Evolutionary conservation across 495 filamentous ascomycete genomes (phyloP), one percentile per base, ranked within the genome.

Genomic region (Penicillium psychrofluorescens): DNA sequence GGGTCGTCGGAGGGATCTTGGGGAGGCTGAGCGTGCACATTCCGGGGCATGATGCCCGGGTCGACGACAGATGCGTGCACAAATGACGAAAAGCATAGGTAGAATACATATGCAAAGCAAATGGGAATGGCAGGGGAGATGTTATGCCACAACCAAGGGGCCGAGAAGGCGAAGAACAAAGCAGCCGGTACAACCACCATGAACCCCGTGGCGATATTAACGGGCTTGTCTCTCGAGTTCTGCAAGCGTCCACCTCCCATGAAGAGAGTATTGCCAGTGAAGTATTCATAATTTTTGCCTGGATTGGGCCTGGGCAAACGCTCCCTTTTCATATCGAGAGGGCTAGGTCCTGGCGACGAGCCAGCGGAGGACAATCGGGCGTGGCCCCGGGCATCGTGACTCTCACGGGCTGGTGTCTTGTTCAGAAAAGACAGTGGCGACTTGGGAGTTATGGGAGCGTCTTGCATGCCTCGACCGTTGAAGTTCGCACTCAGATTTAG

Each of bases 101-200:
- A 86, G 54, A 90, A 95, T 6, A 95, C 48, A 59, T 97, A 98
- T 38, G 80, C 90, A 65, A 91, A 97, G 29, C 89, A 58, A 48
- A 97, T 79, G 36, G 94, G 92, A 58, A 98, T 83, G 32, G 88
- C 91, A 9, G 92, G 92, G 11, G 89, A 95, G 52, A 95, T 76
- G 54, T 96, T 78, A 53, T 80, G 74, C 88, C 90, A 97, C 38
- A 96, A 59, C 80, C 86, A 98, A 40, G 90, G 81, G 13, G 84
- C 92, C 74, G 89, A 95, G 58, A 81, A 95, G 34, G 64, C 77
- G 63, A 95, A 87, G 67, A 95, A 98, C 34, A 98, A 71, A 27
- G 77, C 75, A 28, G 78, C 71, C 2, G 94, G 94, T 28, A 95
- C 49, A 28, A 89, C 64, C 10, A 95, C 75, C 13, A 95, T 60